Percentiles rank a stretch among this genome's conserved stretches.
Conservation (phyloP, 2,329 filamentous ascomycete genomes). For the Fusarium falciforme region DNA sequence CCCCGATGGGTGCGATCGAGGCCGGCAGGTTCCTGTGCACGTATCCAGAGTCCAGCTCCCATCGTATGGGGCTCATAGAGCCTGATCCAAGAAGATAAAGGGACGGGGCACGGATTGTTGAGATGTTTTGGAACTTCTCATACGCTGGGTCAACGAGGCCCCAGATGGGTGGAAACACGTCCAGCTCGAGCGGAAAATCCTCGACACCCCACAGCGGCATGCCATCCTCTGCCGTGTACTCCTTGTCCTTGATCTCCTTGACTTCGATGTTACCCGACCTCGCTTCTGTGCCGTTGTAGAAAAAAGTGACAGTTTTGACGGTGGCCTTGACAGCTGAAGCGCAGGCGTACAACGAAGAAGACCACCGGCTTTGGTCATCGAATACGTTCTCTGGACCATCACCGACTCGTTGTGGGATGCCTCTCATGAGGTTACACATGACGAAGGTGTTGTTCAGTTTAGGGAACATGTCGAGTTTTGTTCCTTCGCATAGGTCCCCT, state of each 20-base stretch:
- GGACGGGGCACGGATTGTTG: slow-evolving; percentile 11
- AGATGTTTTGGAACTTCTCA: slow-evolving; percentile 15
- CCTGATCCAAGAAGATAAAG: slow-evolving; percentile 15
- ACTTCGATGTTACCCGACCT: slow-evolving; percentile 49
- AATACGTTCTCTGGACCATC: slow-evolving; percentile 48
- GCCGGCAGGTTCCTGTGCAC: slow-evolving; percentile 1
- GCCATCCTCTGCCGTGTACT: slow-evolving; percentile 45
- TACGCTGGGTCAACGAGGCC: slow-evolving; percentile 24
- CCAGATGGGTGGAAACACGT: slow-evolving; percentile 21
- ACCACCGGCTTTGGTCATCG: slow-evolving; percentile 55
- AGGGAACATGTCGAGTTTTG: slow-evolving; percentile 44
- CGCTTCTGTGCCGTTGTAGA: slow-evolving; percentile 51
- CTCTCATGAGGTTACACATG: slow-evolving; percentile 55
- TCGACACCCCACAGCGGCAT: slow-evolving; percentile 49
- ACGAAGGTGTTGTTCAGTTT: slow-evolving; percentile 57
- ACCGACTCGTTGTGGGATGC: slow-evolving; percentile 50
- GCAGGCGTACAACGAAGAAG: slow-evolving; percentile 55
- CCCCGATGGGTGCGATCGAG: slow-evolving; percentile 3
- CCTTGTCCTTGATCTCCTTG: slow-evolving; percentile 49
- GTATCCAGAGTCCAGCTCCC: background rate
- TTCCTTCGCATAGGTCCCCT: slow-evolving; percentile 37
- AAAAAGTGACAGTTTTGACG: slow-evolving; percentile 58
- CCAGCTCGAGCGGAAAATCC: slow-evolving; percentile 29
- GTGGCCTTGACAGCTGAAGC: slow-evolving; percentile 53
- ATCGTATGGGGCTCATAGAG: background rate